Evolutionary conservation across 2,329 filamentous ascomycete species (phyloP).

Genomic region (Purpureocillium lavendulum): DNA sequence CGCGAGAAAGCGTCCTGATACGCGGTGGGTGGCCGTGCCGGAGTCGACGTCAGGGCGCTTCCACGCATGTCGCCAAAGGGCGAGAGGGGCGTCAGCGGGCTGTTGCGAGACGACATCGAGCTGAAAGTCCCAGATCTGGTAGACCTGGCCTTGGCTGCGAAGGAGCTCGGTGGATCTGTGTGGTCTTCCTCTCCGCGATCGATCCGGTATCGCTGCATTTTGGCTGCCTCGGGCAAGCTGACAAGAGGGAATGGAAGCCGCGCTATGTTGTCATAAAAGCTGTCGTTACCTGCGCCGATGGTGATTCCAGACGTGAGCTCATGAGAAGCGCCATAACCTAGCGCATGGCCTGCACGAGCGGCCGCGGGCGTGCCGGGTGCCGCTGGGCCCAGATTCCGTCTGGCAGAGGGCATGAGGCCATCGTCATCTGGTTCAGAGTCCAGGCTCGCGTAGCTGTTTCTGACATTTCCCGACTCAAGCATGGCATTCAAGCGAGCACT

Average conservation of each 20-base stretch:
- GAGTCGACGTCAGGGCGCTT: not conserved
- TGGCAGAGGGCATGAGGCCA: no score
- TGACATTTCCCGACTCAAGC: conserved; percentile 12
- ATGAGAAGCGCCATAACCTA: not conserved
- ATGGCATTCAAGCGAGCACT: not conserved
- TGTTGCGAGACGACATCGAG: conserved; percentile 16
- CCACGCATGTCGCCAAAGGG: conserved; percentile 7
- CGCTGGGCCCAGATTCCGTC: not conserved
- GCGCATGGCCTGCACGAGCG: not conserved
- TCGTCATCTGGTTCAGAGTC: conserved; percentile 13
- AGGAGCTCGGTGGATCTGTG: conserved; percentile 18
- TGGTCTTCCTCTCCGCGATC: conserved; percentile 28
- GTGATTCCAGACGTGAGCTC: no score
- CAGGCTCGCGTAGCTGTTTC: conserved; percentile 22
- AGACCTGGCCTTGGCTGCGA: conserved; percentile 18
- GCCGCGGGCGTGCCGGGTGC: not conserved
- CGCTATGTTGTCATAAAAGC: conserved; percentile 14
- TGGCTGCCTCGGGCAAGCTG: conserved; percentile 27
- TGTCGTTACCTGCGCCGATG: conserved; percentile 2
- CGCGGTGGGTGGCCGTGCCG: conserved; percentile 9
- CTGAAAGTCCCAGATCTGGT: conserved; percentile 21
- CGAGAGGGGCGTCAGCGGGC: conserved; percentile 18
- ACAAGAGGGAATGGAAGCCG: conserved; percentile 26
- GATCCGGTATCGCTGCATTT: conserved; percentile 21
- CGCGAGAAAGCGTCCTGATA: conserved; percentile 3